Evolutionary conservation across 805 yeast species (phyloP).

Genomic region (Deakozyma indianensis): DNA sequence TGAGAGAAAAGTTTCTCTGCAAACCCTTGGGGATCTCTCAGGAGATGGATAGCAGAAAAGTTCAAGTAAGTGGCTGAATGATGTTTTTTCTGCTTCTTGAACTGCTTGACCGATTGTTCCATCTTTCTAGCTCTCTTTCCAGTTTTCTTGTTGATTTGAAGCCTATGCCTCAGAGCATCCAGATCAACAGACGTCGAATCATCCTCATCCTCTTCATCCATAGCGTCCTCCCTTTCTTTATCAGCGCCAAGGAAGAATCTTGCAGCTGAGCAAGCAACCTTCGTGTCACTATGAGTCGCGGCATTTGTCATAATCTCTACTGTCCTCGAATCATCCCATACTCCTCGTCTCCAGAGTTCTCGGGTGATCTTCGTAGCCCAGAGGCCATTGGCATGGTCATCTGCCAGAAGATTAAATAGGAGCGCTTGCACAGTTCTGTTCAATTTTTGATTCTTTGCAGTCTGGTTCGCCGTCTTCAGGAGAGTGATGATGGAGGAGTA

Average conservation of each 20-base stretch:
- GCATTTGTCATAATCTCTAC: conserved; percentile 98
- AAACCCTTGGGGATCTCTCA: conserved; percentile 96
- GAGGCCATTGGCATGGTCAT: conserved; percentile 68
- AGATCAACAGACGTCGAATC: conserved; percentile 36
- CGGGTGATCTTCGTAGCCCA: conserved; percentile 95
- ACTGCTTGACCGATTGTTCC: conserved; percentile 53
- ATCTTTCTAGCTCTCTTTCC: conserved; percentile 69
- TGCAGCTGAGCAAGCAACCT: conserved; percentile 83
- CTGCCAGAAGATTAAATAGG: conserved; percentile 72
- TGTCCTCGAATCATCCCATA: conserved; percentile 95
- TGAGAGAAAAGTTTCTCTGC: conserved; percentile 69
- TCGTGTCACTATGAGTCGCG: conserved; percentile 71
- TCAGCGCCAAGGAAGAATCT: conserved; percentile 91
- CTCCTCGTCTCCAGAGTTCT: conserved; percentile 94
- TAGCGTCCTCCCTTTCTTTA: conserved; percentile 75
- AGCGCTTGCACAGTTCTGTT: conserved; percentile 87
- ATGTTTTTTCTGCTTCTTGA: conserved; percentile 37
- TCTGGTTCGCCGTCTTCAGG: conserved; percentile 70
- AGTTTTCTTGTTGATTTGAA: conserved; percentile 71
- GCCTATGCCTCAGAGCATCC: conserved; percentile 59
- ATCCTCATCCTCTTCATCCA: conserved; percentile 54
- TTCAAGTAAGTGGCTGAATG: conserved; percentile 60
- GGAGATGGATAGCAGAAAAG: conserved; percentile 85
- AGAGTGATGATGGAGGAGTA: conserved; percentile 67
- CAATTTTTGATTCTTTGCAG: conserved; percentile 79